Percentiles rank a stretch among this genome's conserved stretches.
Evolutionary conservation across 805 yeast genomes (phyloP).

Genomic region (Tetrapisispora namnaoensis): DNA sequence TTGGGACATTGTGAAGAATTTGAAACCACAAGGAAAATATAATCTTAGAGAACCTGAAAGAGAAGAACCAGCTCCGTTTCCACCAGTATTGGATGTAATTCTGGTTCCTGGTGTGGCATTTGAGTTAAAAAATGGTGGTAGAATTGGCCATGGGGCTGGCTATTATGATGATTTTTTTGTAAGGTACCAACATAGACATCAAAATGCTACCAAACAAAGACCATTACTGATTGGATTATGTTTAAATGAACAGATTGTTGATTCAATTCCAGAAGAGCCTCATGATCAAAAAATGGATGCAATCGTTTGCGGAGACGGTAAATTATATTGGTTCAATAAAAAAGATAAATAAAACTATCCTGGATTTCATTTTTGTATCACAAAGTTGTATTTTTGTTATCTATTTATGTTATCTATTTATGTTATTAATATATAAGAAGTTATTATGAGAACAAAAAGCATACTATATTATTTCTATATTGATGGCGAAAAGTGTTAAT

Average conservation of each 20-base stretch:
- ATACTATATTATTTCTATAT: neutral
- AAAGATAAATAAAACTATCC: neutral
- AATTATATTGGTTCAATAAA: constrained; percentile 29
- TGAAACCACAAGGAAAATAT: constrained; percentile 62
- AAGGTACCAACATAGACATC: constrained; percentile 31
- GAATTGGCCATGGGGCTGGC: constrained; percentile 93
- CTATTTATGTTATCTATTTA: neutral
- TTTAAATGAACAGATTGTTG: constrained; percentile 22
- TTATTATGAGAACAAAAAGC: neutral
- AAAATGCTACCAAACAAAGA: constrained; percentile 4
- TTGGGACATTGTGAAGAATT: constrained; percentile 33
- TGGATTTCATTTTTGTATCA: neutral
- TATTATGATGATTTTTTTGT: constrained; percentile 72
- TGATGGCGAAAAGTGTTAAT: neutral
- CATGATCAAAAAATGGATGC: constrained; percentile 28
- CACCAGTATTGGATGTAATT: constrained; percentile 49
- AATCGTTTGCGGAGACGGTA: constrained; percentile 24
- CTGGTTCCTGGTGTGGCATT: constrained; percentile 85
- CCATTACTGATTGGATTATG: constrained; percentile 26
- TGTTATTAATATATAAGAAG: neutral
- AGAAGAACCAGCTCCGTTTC: constrained; percentile 18
- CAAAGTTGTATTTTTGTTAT: too few species aligned
- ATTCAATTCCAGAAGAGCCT: constrained; percentile 16
- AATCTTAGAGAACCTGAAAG: constrained; percentile 55
- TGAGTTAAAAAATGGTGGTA: constrained; percentile 28